Evolutionary conservation across 352 stramenopile genomes (phyloP), one percentile per base, ranked within the genome.

Genomic region (Globisporangium radiosum): DNA sequence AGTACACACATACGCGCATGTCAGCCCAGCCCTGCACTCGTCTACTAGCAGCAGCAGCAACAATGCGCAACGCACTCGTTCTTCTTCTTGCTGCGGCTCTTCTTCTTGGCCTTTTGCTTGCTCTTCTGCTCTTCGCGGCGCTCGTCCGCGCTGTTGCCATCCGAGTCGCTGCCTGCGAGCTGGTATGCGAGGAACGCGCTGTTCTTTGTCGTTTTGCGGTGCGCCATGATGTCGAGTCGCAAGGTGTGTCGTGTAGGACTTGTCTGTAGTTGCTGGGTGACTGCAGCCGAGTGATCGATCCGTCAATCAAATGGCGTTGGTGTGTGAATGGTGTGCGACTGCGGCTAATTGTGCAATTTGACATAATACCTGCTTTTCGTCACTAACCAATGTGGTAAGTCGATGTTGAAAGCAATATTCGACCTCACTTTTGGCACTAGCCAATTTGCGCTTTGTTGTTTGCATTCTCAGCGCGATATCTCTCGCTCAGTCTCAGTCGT

Each of bases 31-130:
- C 25, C 25, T 33, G 25, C 25, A 33, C 25, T 33, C 25, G 25
- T 33, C 25, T 33, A 33, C 2, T 33, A 33, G 25, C 25, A 33
- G 25, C 25, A 33, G 25, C 25, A 15, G 9, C 33, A 4, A 19
- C 48, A 19, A 3, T 53, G 6, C 11, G 37, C 33, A 15, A 50
- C 67, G 42, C 61, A 75, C 80, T 57, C 88, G 74, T 64, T 88
- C 54, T 86, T 90, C 69, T 90, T 90, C 70, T 88, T 88, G 65
- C 60, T 75, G 72, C 76, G 76, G 54, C 64, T 75, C 63, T 92
- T 92, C 63, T 89, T 87, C 69, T 81, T 85, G 54, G 74, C 67
- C 56, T 88, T 87, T 56, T 88, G 79, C 63, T 83, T 83, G 42
- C 63, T 62, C 68, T 73, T 73, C 10, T 80, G 75, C 65, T 88